These are phyloP conservation scores for Marasmius fiardii DNA, from an alignment of 1,284 basidiomycete genomes.

Conservation along the genomic window DNA sequence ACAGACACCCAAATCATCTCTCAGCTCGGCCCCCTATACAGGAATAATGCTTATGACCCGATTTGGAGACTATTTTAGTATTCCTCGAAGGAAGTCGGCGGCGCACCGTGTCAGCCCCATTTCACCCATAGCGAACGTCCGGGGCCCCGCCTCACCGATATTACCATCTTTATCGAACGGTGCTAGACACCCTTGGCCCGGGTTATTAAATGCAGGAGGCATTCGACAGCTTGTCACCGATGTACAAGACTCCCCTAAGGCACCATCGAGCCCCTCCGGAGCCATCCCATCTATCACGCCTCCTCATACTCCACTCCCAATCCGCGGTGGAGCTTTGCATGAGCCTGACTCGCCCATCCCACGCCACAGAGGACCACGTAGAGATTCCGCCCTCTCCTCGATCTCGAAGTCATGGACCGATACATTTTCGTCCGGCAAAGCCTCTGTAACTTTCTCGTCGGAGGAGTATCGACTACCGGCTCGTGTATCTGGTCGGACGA, in stretches of 20 bases:
- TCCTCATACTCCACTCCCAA: conserved; percentile 19
- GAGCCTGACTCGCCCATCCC: conserved; percentile 18
- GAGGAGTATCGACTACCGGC: conserved; percentile 28
- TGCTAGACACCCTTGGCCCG: conserved; percentile 76
- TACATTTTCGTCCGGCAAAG: conserved; percentile 19
- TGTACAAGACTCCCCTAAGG: conserved; percentile 45
- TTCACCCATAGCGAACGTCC: conserved; percentile 35
- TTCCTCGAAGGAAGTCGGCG: conserved; percentile 30
- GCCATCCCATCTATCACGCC: conserved; percentile 14
- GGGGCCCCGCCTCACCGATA: conserved; percentile 27
- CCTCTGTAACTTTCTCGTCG: conserved; percentile 38
- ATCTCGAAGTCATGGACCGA: conserved; percentile 60
- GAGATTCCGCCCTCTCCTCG: conserved; percentile 22
- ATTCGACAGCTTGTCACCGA: conserved; percentile 65
- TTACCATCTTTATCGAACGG: conserved; percentile 30
- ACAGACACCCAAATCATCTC: not conserved
- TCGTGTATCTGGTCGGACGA: conserved; percentile 12
- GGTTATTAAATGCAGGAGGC: conserved; percentile 59
- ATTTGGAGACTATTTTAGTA: conserved; percentile 46
- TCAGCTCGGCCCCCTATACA: not conserved
- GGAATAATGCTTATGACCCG: conserved; percentile 14
- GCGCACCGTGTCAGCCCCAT: conserved; percentile 22
- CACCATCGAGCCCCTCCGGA: conserved; percentile 37
- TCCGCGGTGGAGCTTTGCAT: conserved; percentile 12
- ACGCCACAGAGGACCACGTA: conserved; percentile 11